phyloP scores from a whole-genome alignment of 768 basidiomycete genomes.

The Pleurotus tuber-regium region DNA sequence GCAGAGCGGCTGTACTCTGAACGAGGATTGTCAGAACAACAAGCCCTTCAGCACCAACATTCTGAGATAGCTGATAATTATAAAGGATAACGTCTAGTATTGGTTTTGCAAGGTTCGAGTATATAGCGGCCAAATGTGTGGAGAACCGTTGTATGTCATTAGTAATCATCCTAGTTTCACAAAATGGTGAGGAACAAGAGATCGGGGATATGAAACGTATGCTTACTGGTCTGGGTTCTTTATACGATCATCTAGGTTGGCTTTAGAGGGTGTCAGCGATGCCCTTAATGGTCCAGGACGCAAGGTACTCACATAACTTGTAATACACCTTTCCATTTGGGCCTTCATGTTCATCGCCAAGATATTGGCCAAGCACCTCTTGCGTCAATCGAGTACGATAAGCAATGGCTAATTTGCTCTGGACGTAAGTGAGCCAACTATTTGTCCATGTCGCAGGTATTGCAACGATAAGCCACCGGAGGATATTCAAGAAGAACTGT shows the following conservation, averaged over 20 bases:
- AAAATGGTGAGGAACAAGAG: slow-evolving; percentile 12
- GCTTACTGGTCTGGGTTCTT: slow-evolving; percentile 92
- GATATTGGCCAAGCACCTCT: slow-evolving; percentile 80
- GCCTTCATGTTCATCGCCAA: slow-evolving; percentile 67
- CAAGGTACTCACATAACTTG: slow-evolving; percentile 65
- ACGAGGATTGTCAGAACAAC: slow-evolving; percentile 80
- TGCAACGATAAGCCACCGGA: slow-evolving; percentile 88
- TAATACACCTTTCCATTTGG: slow-evolving; percentile 87
- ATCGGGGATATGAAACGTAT: neutral
- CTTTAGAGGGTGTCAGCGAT: slow-evolving; percentile 35
- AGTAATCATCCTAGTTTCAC: slow-evolving; percentile 75
- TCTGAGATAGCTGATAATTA: slow-evolving; percentile 92
- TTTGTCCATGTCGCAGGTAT: slow-evolving; percentile 93
- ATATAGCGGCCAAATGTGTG: slow-evolving; percentile 87
- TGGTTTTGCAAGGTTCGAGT: slow-evolving; percentile 92
- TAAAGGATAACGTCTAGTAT: slow-evolving; percentile 90
- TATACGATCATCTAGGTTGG: slow-evolving; percentile 92
- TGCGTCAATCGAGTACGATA: slow-evolving; percentile 85
- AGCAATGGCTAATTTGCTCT: slow-evolving; percentile 89
- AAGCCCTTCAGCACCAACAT: slow-evolving; percentile 92
- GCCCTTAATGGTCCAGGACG: neutral
- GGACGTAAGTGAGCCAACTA: slow-evolving; percentile 89
- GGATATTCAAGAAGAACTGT: slow-evolving; percentile 81
- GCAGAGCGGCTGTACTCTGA: slow-evolving; percentile 76
- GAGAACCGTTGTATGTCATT: slow-evolving; percentile 95